A percentile compares a stretch with the other conserved stretches of the same genome.
Conservation (phyloP, 345 rosid genomes). For the Aquilaria sinensis region DNA sequence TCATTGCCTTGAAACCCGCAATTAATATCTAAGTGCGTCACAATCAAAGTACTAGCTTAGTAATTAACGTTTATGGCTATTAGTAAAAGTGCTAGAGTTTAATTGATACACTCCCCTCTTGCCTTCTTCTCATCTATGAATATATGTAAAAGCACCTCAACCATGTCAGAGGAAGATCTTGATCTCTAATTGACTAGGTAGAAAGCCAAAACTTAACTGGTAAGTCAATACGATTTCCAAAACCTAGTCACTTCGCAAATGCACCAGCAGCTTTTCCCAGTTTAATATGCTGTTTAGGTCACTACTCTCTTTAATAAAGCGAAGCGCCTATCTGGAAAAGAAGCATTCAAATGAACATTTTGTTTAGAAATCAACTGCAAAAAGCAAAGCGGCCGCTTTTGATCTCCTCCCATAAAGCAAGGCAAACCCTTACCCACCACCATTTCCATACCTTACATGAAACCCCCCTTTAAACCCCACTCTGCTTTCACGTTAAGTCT, state of each 20-base stretch:
- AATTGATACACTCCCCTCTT: too few relatives aligned
- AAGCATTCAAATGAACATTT: conserved; percentile 21
- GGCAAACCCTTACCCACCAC: conserved; percentile 32
- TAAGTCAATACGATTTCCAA: conserved; percentile 11
- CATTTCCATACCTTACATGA: conserved; percentile 32
- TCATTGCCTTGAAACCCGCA: too few relatives aligned
- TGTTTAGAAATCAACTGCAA: conserved; percentile 6
- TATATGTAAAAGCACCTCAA: too few relatives aligned
- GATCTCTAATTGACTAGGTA: too few relatives aligned
- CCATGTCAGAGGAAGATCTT: too few relatives aligned
- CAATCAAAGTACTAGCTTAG: too few relatives aligned
- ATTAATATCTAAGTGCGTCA: too few relatives aligned
- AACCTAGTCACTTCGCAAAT: conserved; percentile 18
- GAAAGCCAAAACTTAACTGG: neutral
- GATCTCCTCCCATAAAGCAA: conserved; percentile 39
- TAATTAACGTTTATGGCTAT: too few relatives aligned
- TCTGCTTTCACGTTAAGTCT: conserved; percentile 36
- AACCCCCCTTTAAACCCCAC: conserved; percentile 19
- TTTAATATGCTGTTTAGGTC: neutral
- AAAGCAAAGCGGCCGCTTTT: conserved; percentile 10
- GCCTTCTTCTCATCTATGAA: neutral
- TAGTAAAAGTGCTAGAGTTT: too few relatives aligned
- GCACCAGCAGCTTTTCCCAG: conserved; percentile 8
- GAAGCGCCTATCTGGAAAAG: conserved; percentile 17
- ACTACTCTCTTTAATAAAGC: conserved; percentile 20